Evolutionary conservation across 164 flowering plant species (phyloP).

Genomic region (Santalum album): DNA sequence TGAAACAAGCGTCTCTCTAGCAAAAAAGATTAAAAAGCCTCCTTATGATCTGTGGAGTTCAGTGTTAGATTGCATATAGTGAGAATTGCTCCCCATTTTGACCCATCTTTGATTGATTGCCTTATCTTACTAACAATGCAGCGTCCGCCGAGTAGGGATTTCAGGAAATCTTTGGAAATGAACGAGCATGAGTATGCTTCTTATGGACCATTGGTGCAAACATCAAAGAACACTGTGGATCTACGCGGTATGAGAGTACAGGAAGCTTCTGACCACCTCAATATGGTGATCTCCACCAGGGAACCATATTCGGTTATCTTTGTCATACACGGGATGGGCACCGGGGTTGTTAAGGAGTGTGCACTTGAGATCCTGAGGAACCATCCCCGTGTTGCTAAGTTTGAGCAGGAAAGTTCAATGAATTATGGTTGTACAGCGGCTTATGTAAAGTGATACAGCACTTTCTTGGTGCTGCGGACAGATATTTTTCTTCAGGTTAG

Average conservation of each 20-base stretch:
- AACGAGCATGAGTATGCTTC: conserved; percentile 21
- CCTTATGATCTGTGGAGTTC: too few relatives aligned
- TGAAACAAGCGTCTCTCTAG: too few relatives aligned
- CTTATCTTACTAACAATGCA: conserved; percentile 11
- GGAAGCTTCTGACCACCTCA: conserved; percentile 59
- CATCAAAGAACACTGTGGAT: conserved; percentile 80
- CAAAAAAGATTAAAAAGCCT: too few relatives aligned
- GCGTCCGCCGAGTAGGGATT: conserved; percentile 22
- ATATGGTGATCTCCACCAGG: conserved; percentile 42
- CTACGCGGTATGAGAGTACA: conserved; percentile 81
- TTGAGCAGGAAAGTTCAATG: conserved; percentile 73
- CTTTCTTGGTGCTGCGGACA: background rate
- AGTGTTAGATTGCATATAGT: too few relatives aligned
- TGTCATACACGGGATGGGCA: conserved; percentile 85
- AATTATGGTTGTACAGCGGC: conserved; percentile 87
- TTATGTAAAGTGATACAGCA: conserved; percentile 43
- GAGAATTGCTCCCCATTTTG: too few relatives aligned
- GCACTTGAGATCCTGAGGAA: conserved; percentile 46
- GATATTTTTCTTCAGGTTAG: too few relatives aligned
- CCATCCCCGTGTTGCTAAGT: conserved; percentile 62
- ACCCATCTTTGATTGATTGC: too few relatives aligned
- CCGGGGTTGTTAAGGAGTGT: conserved; percentile 67
- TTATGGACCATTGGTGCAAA: conserved; percentile 54
- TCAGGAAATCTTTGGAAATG: conserved; percentile 11
- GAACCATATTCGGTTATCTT: conserved; percentile 48